Evolutionary conservation across 2,329 filamentous ascomycete species (phyloP).

Genomic region (Trichoderma lentiforme): DNA sequence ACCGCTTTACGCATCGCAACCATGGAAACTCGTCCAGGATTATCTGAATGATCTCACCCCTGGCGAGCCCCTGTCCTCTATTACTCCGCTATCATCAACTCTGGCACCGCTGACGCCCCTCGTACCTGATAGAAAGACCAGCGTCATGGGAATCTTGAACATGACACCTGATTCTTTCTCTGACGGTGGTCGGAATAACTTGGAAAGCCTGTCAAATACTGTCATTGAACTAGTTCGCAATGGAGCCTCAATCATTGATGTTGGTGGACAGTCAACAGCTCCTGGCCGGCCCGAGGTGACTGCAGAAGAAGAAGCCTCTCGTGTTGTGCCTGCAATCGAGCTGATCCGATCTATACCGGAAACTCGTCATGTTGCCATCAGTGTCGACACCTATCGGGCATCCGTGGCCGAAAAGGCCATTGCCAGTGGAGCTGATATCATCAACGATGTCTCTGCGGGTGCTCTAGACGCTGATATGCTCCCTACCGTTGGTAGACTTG

Average conservation of each 20-base stretch:
- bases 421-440: conserved; percentile 77
- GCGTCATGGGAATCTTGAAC: conserved; percentile 92
- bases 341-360: conserved; percentile 67
- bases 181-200: conserved; percentile 69
- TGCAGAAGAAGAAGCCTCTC: conserved; percentile 68
- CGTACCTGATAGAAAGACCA: conserved; percentile 59
- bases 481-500: conserved; percentile 69
- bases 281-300: conserved; percentile 69
- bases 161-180: conserved; percentile 96
- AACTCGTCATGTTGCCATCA: conserved; percentile 65
- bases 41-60: conserved; percentile 57
- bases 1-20: conserved; percentile 49
- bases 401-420: conserved; percentile 75
- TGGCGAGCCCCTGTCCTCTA: conserved; percentile 51
- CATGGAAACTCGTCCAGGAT: conserved; percentile 60
- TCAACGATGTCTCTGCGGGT: conserved; percentile 93
- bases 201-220: conserved; percentile 53
- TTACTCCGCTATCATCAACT: conserved; percentile 52
- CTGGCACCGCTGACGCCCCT: conserved; percentile 56
- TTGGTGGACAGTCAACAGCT: conserved; percentile 90
- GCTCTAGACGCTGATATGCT: conserved; percentile 78
- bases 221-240: conserved; percentile 59
- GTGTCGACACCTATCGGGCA: conserved; percentile 90
- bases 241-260: conserved; percentile 82
- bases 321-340: conserved; percentile 75